phyloP scores from a whole-genome alignment of 2,329 filamentous ascomycete genomes.

The Trichoderma citrinoviride region DNA sequence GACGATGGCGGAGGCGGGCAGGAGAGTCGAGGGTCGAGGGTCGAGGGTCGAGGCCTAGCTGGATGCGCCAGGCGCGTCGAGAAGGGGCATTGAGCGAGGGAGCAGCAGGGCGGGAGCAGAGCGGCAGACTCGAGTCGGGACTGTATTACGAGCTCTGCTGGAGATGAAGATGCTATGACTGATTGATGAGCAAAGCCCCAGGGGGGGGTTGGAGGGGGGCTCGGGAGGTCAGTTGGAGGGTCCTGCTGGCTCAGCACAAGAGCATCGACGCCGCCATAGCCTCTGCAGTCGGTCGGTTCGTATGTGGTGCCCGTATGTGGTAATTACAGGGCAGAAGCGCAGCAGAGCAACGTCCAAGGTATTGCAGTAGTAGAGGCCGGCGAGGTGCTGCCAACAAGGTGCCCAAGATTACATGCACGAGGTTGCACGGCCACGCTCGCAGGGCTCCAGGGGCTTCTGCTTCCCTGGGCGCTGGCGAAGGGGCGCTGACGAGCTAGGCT shows the following conservation, averaged over 20 bases:
- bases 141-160: too few relatives aligned
- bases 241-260: not conserved
- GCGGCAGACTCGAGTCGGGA: too few relatives aligned
- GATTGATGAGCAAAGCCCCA: not conserved
- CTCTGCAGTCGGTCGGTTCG: too few relatives aligned
- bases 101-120: not conserved
- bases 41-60: slow-evolving; percentile 3
- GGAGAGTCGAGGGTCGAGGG: not conserved
- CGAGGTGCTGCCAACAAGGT: not conserved
- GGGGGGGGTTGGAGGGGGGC: not conserved
- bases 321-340: too few relatives aligned
- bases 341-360: too few relatives aligned
- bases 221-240: too few relatives aligned
- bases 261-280: slow-evolving; percentile 16
- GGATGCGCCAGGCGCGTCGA: slow-evolving; percentile 20
- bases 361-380: too few relatives aligned
- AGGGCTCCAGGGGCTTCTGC: slow-evolving; percentile 13
- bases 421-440: slow-evolving; percentile 3
- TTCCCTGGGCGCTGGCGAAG: slow-evolving; percentile 1
- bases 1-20: not conserved
- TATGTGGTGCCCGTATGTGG: too few relatives aligned
- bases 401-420: not conserved
- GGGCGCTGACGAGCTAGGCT: not conserved
- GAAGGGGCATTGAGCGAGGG: slow-evolving; percentile 18
- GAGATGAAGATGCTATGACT: not conserved